These are phyloP conservation scores for Coemansia sp. DNA, from an alignment of 192 early-diverging fungal species.

Conservation along the genomic window DNA sequence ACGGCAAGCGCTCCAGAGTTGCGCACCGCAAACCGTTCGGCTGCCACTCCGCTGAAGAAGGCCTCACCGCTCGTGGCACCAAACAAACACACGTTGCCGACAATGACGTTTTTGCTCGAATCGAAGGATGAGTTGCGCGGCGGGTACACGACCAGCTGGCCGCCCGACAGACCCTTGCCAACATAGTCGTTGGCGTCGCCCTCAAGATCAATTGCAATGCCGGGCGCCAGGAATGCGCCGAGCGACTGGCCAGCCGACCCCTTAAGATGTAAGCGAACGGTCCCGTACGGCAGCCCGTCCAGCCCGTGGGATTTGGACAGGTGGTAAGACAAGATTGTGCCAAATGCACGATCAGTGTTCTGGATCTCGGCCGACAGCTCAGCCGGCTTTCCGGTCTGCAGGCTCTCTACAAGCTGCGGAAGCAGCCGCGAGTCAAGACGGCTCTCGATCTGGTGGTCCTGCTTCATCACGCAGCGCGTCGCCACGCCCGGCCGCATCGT, in stretches of 20 bases:
- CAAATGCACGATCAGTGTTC: conserved; percentile 95
- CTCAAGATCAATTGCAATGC: conserved; percentile 88
- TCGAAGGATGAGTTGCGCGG: conserved; percentile 78
- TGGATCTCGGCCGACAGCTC: conserved; percentile 67
- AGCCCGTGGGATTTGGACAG: conserved; percentile 79
- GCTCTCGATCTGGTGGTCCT: conserved; percentile 85
- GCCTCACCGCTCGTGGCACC: conserved; percentile 92
- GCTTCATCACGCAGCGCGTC: conserved; percentile 77
- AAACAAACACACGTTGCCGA: conserved; percentile 97
- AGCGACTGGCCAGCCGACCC: conserved; percentile 97
- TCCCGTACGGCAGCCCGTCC: conserved; percentile 80
- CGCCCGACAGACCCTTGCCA: conserved; percentile 97
- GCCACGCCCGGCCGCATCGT: conserved; percentile 85
- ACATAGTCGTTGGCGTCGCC: conserved; percentile 99
- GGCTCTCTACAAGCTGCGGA: conserved; percentile 74
- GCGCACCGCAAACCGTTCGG: conserved; percentile 96
- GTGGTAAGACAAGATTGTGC: conserved; percentile 89
- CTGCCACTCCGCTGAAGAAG: conserved; percentile 91
- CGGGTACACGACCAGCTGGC: conserved; percentile 85
- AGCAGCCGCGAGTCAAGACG: conserved; percentile 88
- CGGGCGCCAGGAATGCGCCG: conserved; percentile 90
- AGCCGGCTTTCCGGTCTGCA: conserved; percentile 61
- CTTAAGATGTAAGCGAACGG: conserved; percentile 79
- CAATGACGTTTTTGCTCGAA: conserved; percentile 86
- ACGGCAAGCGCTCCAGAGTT: conserved; percentile 97